Base-by-base conservation (phyloP, 2,329 filamentous ascomycete genomes). In the Periconia macrospinosa region DNA sequence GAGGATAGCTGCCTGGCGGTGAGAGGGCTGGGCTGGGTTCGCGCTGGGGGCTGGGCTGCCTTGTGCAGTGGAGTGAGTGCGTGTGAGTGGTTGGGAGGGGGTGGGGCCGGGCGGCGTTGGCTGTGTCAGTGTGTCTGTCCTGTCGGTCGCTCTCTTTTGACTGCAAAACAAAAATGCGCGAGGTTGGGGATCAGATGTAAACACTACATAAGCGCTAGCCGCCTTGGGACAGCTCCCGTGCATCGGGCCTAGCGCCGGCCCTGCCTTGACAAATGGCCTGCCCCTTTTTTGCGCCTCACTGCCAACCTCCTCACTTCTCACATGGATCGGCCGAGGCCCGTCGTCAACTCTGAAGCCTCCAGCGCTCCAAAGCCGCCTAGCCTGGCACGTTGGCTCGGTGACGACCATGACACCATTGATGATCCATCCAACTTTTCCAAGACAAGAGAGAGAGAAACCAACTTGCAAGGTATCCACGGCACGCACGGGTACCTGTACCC, bases 1-100 rank as follows among this genome's bases (percentile, higher is more conserved):
- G 62, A 66, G 62, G 63, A 66, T 61, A 73, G 69, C 69, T 69
- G 73, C 62, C 61, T 65, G 66, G 66, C 65, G 60, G 68, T 62
- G 52, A 61, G 62, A 59, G 53, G 23, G 23, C 23, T 27, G 23
- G 23, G 23, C 23, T 27, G 23, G 23, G 23, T 8, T 27, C 5
- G n/a, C n/a, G n/a, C n/a, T n/a, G 23, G 23, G 23, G 23, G 23
- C 23, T 27, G 23, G 23, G 23, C 23, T 27, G n/a, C n/a, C n/a
- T n/a, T n/a, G n/a, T n/a, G n/a, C n/a, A n/a, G n/a, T n/a, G n/a
- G n/a, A n/a, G n/a, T n/a, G n/a, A n/a, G n/a, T n/a, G n/a, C n/a
- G n/a, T n/a, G n/a, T n/a, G n/a, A n/a, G n/a, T n/a, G 23, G 23
- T 3, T 27, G 23, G 8, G 5, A 5, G 3, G 58, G 59, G 49